Conservation (phyloP, 305 asterid species). For the Fraxinus floribunda region DNA sequence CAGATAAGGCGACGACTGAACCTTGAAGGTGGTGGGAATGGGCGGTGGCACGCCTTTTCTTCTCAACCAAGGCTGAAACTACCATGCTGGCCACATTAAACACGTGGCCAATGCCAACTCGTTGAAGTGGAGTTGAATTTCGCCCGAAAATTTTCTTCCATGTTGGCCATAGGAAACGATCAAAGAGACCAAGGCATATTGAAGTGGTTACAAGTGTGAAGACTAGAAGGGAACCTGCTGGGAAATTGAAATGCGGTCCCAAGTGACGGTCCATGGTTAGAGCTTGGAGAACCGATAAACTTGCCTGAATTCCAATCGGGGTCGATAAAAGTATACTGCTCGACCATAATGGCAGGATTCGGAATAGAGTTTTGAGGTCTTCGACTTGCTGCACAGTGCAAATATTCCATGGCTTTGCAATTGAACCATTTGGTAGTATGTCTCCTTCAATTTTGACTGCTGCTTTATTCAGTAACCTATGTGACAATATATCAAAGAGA, state of each 20-base stretch:
- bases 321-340: conserved; percentile 31
- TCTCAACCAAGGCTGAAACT: conserved; percentile 41
- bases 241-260: conserved; percentile 24
- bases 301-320: conserved; percentile 38
- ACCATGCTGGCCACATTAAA: conserved; percentile 36
- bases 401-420: conserved; percentile 38
- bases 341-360: conserved; percentile 60
- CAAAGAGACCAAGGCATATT: conserved; percentile 20
- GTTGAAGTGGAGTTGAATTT: conserved; percentile 33
- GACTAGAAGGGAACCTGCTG: conserved; percentile 37
- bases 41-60: conserved; percentile 27
- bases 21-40: neutral
- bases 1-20: conserved; percentile 31
- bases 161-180: conserved; percentile 23
- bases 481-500: neutral
- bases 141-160: conserved; percentile 23
- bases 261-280: conserved; percentile 41
- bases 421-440: conserved; percentile 21
- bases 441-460: conserved; percentile 54
- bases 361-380: conserved; percentile 56
- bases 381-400: conserved; percentile 66
- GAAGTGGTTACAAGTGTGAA: conserved; percentile 31
- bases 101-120: conserved; percentile 46
- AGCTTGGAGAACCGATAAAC: conserved; percentile 42
- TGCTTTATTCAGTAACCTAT: conserved; percentile 70